Evolutionary conservation across 2,329 filamentous ascomycete species (phyloP), one percentile per base, ranked within the genome.

Genomic region (Neofusicoccum cordaticola): DNA sequence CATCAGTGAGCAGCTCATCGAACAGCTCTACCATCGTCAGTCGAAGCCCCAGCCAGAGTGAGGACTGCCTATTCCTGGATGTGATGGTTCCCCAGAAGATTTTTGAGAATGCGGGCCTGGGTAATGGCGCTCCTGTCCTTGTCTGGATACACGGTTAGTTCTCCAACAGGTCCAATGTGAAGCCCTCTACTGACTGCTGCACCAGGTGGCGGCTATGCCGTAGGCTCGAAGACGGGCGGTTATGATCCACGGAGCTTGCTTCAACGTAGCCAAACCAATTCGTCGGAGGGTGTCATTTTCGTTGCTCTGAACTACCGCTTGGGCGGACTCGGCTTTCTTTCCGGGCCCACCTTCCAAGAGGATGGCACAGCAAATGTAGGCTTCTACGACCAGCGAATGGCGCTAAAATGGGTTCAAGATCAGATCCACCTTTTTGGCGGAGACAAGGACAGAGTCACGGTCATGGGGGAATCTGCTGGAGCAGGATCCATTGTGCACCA

Each of bases 281-380:
- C 71, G 5, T 70, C 70, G 1, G 70, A 76, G 12, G 63, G 62
- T 15, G 72, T 84, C 8, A 77, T 85, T 22, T 81, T 77, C 66
- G 82, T 85, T 4, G 71, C 79, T 2, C 51, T 82, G n/a, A 83
- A 84, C 69, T 84, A 83, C 67, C 74, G 81, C 15, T 72, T 83
- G 0, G 81, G 81, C 19, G 75, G 74, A 9, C 67, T 77, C 48
- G 77, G 77, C 19, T 79, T 69, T 65, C 66, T 68, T 41, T 67
- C 71, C 9, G 77, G 77, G 1, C 74, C 76, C 3, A 72, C 71
- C 0, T 76, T 70, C 63, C 71, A 75, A 48, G 70, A 76, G 56
- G 76, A 74, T 27, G 76, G 75, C 35, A 68, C 70, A 1, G 69
- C 70, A 50, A 79, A 79, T 56, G 62, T 74, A 13, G 76, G 70